phyloP scores from a whole-genome alignment of 1,284 basidiomycete genomes.

The Sporisorium reilianum region DNA sequence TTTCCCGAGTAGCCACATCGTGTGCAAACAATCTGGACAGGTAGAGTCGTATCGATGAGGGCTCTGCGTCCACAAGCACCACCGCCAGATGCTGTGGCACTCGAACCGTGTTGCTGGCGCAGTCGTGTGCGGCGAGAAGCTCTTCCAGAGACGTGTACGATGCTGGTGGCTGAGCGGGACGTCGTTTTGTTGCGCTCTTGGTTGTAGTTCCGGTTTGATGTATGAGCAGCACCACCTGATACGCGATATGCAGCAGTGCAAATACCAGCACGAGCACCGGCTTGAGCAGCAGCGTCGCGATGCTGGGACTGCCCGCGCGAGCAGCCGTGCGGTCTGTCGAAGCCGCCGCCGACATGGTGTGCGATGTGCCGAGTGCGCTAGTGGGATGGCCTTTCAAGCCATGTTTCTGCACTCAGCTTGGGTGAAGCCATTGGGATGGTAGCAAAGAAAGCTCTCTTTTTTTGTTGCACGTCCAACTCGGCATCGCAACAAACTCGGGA shows the following conservation, averaged over 20 bases:
- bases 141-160: slow-evolving; percentile 17
- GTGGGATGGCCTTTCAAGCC: slow-evolving; percentile 5
- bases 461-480: too few species aligned
- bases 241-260: slow-evolving; percentile 24
- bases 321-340: neutral
- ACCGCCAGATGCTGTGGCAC: slow-evolving; percentile 32
- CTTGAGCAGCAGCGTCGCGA: slow-evolving; percentile 21
- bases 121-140: slow-evolving; percentile 13
- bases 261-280: slow-evolving; percentile 31
- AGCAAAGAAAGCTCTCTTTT: too few species aligned
- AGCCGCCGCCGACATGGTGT: neutral
- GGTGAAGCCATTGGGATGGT: neutral
- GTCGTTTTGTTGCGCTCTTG: neutral
- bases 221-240: slow-evolving; percentile 16
- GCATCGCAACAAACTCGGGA: neutral
- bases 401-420: slow-evolving; percentile 6
- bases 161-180: neutral
- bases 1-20: neutral
- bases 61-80: slow-evolving; percentile 29
- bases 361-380: slow-evolving; percentile 2
- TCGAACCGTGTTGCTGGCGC: slow-evolving; percentile 3
- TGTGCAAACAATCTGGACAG: slow-evolving; percentile 12
- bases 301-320: neutral
- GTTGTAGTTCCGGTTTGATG: neutral
- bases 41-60: slow-evolving; percentile 29